These are phyloP conservation scores for Crotalaria pallida DNA, from an alignment of 306 rosid species.

Conservation along the genomic window DNA sequence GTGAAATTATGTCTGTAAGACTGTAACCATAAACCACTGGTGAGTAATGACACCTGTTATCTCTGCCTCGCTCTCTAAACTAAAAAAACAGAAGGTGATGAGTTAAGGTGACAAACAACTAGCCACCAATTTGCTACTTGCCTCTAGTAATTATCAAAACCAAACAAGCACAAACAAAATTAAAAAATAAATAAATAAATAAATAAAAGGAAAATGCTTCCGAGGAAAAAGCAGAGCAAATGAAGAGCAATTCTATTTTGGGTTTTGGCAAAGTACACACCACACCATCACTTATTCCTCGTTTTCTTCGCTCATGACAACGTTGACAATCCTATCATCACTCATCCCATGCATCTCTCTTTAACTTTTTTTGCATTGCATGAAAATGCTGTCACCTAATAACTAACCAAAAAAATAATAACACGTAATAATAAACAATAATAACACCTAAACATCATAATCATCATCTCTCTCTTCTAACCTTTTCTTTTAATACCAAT, in stretches of 20 bases:
- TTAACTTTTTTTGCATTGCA: not conserved
- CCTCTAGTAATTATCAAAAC: not conserved
- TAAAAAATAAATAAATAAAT: not conserved
- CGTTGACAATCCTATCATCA: slow-evolving; percentile 28
- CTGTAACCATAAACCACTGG: too few species aligned
- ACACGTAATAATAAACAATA: not conserved
- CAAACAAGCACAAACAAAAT: not conserved
- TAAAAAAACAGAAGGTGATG: not conserved
- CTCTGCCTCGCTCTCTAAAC: not conserved
- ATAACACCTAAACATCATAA: not conserved
- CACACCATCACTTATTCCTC: slow-evolving; percentile 4
- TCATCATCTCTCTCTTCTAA: not conserved
- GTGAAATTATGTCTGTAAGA: too few species aligned
- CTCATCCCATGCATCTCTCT: slow-evolving; percentile 10
- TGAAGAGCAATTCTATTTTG: not conserved
- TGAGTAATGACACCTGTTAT: not conserved
- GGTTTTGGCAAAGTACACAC: not conserved
- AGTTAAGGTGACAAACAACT: too few species aligned
- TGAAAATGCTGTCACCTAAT: slow-evolving; percentile 35
- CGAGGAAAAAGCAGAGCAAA: not conserved
- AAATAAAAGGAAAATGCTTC: too few species aligned
- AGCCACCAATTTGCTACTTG: not conserved
- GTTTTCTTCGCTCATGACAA: slow-evolving; percentile 34
- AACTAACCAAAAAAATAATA: slow-evolving; percentile 23
- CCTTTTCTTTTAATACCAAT: slow-evolving; percentile 18